phyloP scores from a whole-genome alignment of 2,329 filamentous ascomycete genomes.

The Exophiala sp. region DNA sequence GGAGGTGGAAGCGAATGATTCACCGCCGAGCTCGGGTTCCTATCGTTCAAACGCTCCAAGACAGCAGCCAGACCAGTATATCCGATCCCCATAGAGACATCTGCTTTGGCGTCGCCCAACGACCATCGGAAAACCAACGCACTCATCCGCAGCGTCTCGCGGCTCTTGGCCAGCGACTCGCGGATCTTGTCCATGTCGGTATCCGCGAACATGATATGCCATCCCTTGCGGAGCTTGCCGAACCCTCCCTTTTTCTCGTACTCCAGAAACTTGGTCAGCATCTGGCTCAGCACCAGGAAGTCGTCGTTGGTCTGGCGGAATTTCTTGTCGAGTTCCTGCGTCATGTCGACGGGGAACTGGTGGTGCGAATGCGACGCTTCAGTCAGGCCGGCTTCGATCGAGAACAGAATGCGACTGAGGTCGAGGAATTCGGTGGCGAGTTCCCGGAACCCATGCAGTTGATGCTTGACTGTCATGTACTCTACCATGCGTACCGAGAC shows the following conservation, averaged over 20 bases:
- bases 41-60: conserved; percentile 45
- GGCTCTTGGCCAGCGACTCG: conserved; percentile 51
- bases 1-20: too few species aligned
- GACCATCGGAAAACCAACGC: conserved; percentile 61
- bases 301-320: conserved; percentile 57
- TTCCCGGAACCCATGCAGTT: conserved; percentile 51
- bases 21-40: conserved; percentile 29
- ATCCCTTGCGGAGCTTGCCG: conserved; percentile 55
- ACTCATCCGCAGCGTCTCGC: conserved; percentile 59
- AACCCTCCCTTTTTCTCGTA: conserved; percentile 58
- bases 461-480: conserved; percentile 53
- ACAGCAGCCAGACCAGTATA: conserved; percentile 62
- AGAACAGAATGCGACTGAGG: conserved; percentile 59
- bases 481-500: conserved; percentile 62
- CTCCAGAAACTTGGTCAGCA: conserved; percentile 56
- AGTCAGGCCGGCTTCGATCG: conserved; percentile 61
- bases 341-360: conserved; percentile 55
- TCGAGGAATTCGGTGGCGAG: conserved; percentile 63
- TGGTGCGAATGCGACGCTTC: conserved; percentile 49
- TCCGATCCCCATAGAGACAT: conserved; percentile 58
- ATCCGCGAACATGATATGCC: conserved; percentile 58
- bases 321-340: conserved; percentile 58
- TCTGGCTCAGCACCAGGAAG: conserved; percentile 58
- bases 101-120: conserved; percentile 53
- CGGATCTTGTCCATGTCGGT: conserved; percentile 58